phyloP scores from a whole-genome alignment of 768 basidiomycete species.

The Rickenella mellea region DNA sequence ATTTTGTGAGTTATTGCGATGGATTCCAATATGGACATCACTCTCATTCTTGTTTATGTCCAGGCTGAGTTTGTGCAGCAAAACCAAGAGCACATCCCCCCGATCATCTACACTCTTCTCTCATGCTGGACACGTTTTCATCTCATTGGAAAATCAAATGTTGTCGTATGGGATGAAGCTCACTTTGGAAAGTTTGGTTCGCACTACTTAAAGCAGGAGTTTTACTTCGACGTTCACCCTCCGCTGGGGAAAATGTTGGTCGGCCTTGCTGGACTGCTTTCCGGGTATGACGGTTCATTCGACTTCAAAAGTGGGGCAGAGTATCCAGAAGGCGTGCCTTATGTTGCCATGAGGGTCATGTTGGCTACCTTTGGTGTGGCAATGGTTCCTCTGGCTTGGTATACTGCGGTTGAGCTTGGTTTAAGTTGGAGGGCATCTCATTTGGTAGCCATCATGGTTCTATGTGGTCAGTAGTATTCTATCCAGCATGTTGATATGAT shows the following conservation, averaged over 20 bases:
- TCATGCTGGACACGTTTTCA: slow-evolving; percentile 94
- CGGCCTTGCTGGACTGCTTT: slow-evolving; percentile 80
- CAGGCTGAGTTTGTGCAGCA: slow-evolving; percentile 72
- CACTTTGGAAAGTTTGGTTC: slow-evolving; percentile 99
- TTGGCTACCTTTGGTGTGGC: slow-evolving; percentile 90
- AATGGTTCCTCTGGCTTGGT: slow-evolving; percentile 96
- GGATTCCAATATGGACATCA: neutral
- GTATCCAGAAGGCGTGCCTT: slow-evolving; percentile 83
- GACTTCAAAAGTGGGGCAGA: slow-evolving; percentile 88
- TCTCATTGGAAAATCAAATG: slow-evolving; percentile 76
- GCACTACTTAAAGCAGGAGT: slow-evolving; percentile 96
- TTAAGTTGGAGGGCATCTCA: slow-evolving; percentile 88
- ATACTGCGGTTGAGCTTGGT: slow-evolving; percentile 87
- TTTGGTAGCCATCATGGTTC: slow-evolving; percentile 87
- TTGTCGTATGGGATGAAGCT: slow-evolving; percentile 98
- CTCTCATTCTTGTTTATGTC: neutral
- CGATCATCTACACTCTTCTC: slow-evolving; percentile 83
- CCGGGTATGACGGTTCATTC: slow-evolving; percentile 86
- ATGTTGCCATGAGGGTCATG: slow-evolving; percentile 91
- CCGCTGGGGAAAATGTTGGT: slow-evolving; percentile 99
- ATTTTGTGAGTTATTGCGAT: slow-evolving; percentile 6
- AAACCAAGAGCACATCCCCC: slow-evolving; percentile 70
- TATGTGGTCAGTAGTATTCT: slow-evolving; percentile 55
- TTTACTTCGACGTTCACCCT: slow-evolving; percentile 99
- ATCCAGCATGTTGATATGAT: neutral